These are phyloP conservation scores for Diaporthe helianthi DNA, from an alignment of 2,329 filamentous ascomycete genomes.

Conservation along the genomic window DNA sequence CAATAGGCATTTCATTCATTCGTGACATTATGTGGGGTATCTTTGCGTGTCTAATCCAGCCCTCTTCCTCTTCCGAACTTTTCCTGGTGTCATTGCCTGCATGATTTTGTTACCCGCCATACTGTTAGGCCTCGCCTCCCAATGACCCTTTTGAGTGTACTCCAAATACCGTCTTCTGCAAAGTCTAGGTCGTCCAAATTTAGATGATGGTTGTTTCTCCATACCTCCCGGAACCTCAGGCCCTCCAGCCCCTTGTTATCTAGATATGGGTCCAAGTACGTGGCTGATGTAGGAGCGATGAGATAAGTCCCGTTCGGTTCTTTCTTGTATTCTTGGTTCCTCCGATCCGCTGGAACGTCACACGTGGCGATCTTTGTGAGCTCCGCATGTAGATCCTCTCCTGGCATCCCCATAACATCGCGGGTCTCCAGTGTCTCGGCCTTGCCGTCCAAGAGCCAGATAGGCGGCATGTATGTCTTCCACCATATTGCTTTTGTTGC, in stretches of 20 bases:
- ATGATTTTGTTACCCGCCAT: slow-evolving; percentile 72
- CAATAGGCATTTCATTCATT: neutral
- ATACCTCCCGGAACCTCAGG: slow-evolving; percentile 72
- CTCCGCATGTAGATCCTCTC: slow-evolving; percentile 64
- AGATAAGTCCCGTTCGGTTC: slow-evolving; percentile 71
- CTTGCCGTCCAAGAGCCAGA: slow-evolving; percentile 80
- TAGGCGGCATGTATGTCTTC: slow-evolving; percentile 85
- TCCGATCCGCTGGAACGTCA: slow-evolving; percentile 62
- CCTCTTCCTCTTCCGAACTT: slow-evolving; percentile 16
- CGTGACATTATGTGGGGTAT: slow-evolving; percentile 31
- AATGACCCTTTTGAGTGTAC: slow-evolving; percentile 72
- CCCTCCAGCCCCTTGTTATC: slow-evolving; percentile 65
- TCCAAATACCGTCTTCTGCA: slow-evolving; percentile 76
- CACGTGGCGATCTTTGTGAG: slow-evolving; percentile 68
- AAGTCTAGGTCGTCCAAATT: slow-evolving; percentile 85
- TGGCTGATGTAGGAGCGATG: slow-evolving; percentile 76
- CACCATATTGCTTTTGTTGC: slow-evolving; percentile 79
- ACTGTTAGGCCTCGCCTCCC: slow-evolving; percentile 66
- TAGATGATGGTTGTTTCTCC: slow-evolving; percentile 71
- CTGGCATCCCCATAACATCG: slow-evolving; percentile 77
- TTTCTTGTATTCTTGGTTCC: slow-evolving; percentile 63
- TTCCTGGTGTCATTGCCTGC: slow-evolving; percentile 40
- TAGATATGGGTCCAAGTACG: slow-evolving; percentile 71
- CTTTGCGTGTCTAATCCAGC: slow-evolving; percentile 23
- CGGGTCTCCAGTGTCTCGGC: slow-evolving; percentile 74